Evolutionary conservation across 768 basidiomycete species (phyloP).

Genomic region (Psilocybe tampanensis): DNA sequence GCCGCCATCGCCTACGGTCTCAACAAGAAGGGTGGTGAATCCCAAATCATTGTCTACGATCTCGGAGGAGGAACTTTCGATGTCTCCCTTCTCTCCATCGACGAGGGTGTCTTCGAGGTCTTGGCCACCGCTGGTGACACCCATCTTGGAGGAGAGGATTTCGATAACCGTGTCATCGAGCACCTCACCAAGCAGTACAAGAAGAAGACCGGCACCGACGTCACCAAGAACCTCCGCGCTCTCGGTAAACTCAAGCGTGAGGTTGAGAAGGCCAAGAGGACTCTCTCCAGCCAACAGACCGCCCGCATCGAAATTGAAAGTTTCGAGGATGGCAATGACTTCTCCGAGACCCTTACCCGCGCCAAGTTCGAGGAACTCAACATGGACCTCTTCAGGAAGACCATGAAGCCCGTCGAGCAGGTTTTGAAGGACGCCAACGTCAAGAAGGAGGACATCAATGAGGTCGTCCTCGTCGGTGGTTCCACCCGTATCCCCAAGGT

Average conservation of each 20-base stretch:
- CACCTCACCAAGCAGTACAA: constrained; percentile 90
- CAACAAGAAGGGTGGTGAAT: constrained; percentile 93
- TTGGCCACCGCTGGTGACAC: constrained; percentile 93
- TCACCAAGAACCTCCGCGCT: constrained; percentile 75
- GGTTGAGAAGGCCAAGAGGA: constrained; percentile 95
- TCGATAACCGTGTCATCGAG: constrained; percentile 92
- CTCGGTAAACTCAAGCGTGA: constrained; percentile 92
- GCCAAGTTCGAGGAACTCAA: constrained; percentile 99
- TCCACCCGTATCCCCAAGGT: constrained; percentile 99
- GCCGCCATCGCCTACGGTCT: constrained; percentile 98
- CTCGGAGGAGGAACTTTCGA: constrained; percentile 99
- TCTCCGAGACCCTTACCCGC: constrained; percentile 94
- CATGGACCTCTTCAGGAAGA: constrained; percentile 99
- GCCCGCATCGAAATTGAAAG: constrained; percentile 94
- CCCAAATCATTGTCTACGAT: constrained; percentile 97
- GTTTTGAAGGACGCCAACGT: constrained; percentile 97
- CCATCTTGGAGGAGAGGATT: constrained; percentile 95
- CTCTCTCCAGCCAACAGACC: constrained; percentile 86
- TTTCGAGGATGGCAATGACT: constrained; percentile 96
- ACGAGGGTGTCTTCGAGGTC: constrained; percentile 91
- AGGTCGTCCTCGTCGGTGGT: constrained; percentile 94
- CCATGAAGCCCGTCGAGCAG: constrained; percentile 99
- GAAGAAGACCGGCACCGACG: constrained; percentile 89
- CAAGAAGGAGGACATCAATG: constrained; percentile 96
- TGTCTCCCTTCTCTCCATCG: constrained; percentile 94